Evolutionary conservation across 345 rosid genomes (phyloP).

Genomic region (Psidium friedrichsthalianum): DNA sequence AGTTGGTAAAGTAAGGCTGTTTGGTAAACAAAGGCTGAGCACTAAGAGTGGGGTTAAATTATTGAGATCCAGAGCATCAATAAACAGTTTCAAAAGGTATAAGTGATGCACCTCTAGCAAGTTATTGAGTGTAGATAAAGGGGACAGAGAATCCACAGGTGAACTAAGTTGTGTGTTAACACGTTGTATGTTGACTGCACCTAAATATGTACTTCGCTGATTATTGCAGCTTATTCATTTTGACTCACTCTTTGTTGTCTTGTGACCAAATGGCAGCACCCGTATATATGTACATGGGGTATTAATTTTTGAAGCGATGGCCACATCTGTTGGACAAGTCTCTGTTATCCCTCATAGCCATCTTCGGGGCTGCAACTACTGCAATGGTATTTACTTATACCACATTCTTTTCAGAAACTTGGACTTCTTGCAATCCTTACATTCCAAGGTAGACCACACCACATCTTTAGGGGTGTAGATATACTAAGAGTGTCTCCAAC

Average conservation of each 20-base stretch:
- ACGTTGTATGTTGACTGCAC: background rate
- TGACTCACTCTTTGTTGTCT: background rate
- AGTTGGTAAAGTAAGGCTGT: background rate
- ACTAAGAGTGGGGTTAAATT: background rate
- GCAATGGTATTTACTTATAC: constrained; percentile 50
- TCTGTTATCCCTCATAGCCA: constrained; percentile 88
- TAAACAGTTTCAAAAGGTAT: background rate
- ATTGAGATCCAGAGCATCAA: background rate
- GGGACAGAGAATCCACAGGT: background rate
- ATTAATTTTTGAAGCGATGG: constrained; percentile 87
- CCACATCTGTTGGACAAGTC: constrained; percentile 87
- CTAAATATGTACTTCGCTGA: background rate
- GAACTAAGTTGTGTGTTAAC: background rate
- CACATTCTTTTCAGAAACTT: background rate
- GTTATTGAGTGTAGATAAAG: background rate
- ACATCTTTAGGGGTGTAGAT: too few species aligned
- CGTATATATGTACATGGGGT: constrained; percentile 87
- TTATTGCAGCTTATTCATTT: background rate
- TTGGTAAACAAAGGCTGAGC: background rate
- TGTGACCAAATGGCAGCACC: constrained; percentile 38
- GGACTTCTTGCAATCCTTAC: background rate
- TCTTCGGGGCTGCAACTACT: constrained; percentile 94
- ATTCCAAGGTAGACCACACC: too few species aligned
- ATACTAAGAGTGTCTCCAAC: too few species aligned
- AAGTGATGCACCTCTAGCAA: background rate